phyloP scores from a whole-genome alignment of 192 early-diverging fungal species.

The Entomortierella beljakovae region DNA sequence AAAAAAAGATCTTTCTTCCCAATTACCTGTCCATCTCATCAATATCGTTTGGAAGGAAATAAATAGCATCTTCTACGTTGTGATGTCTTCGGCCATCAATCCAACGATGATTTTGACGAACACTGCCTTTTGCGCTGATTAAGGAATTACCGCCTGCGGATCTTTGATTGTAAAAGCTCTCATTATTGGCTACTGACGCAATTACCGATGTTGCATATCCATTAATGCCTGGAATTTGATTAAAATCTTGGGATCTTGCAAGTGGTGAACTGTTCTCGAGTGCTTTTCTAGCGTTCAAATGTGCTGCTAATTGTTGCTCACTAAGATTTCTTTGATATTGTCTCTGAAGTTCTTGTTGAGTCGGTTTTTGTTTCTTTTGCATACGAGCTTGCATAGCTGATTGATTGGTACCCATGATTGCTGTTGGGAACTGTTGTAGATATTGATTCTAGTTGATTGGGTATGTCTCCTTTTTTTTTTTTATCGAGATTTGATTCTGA shows the following conservation, averaged over 20 bases:
- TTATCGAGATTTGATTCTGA: no score
- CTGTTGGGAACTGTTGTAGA: no score
- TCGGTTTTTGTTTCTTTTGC: constrained; percentile 47
- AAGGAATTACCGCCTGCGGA: constrained; percentile 20
- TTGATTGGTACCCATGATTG: constrained; percentile 38
- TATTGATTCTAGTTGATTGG: background rate
- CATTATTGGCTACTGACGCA: constrained; percentile 48
- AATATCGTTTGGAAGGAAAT: constrained; percentile 64
- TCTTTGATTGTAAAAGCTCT: constrained; percentile 50
- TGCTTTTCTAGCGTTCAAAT: constrained; percentile 24
- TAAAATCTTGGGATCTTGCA: constrained; percentile 27
- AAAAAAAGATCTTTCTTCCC: background rate
- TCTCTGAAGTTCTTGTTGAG: constrained; percentile 46
- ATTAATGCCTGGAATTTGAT: constrained; percentile 45
- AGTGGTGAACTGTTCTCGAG: constrained; percentile 33
- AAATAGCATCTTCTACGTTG: constrained; percentile 44
- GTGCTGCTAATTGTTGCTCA: constrained; percentile 46
- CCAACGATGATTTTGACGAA: constrained; percentile 43
- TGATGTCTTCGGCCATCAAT: constrained; percentile 57
- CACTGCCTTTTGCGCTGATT: background rate
- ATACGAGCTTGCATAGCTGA: constrained; percentile 30
- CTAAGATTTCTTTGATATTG: constrained; percentile 50
- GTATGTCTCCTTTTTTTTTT: background rate
- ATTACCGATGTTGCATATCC: constrained; percentile 38
- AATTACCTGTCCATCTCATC: constrained; percentile 57